Percentiles rank a stretch among this genome's conserved stretches.
Conservation (phyloP, 139 green algal species). For the Zygnema circumcarinatum region DNA sequence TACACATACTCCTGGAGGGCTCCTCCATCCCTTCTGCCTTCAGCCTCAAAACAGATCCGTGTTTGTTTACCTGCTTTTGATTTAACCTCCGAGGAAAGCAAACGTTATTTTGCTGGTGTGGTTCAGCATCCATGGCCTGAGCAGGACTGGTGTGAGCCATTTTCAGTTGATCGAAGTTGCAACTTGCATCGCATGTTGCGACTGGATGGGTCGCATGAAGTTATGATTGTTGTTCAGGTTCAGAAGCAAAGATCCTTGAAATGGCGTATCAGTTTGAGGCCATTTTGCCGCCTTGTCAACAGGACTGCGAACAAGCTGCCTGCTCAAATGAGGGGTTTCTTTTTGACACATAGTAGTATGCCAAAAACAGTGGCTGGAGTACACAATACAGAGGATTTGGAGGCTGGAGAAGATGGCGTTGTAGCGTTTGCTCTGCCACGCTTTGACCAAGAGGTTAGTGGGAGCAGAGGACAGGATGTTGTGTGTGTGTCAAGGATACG, state of each 20-base stretch:
- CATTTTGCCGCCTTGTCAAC: background rate
- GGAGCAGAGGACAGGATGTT: background rate
- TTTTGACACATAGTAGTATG: background rate
- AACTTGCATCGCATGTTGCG: background rate
- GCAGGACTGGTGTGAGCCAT: conserved; percentile 12
- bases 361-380: background rate
- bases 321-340: background rate
- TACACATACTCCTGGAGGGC: conserved; percentile 24
- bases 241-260: background rate
- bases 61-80: background rate
- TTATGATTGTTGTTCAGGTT: conserved; percentile 12
- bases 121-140: background rate
- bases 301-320: conserved; percentile 21
- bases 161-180: background rate
- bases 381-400: background rate
- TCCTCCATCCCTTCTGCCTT: conserved; percentile 35
- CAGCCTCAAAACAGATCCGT: background rate
- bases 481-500: background rate
- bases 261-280: conserved; percentile 3
- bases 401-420: background rate
- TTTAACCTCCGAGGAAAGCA: background rate
- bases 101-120: background rate
- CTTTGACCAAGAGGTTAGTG: background rate
- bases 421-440: background rate
- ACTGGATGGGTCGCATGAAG: background rate